Evolutionary conservation across 2,329 filamentous ascomycete genomes (phyloP), one percentile per base, ranked within the genome.

Genomic region (Fusarium circinatum): DNA sequence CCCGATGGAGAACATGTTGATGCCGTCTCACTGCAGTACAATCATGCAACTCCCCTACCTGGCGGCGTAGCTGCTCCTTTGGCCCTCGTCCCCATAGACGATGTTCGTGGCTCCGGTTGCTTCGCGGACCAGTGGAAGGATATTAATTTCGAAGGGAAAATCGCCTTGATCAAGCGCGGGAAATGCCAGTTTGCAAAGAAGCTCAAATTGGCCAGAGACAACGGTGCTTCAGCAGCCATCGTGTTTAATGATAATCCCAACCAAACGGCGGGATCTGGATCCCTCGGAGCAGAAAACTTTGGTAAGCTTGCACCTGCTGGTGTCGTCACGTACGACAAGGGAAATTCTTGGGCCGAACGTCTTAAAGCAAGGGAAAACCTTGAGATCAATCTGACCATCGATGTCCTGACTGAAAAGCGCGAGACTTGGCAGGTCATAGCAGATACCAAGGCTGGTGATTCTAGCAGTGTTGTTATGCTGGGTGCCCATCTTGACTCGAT

Each of bases 231-330:
- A 5, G 84, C 80, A 52, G 83, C 86, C 2, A 80, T 93, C 48
- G 84, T 93, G 60, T 92, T 90, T 81, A 89, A 93, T 84, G 90
- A 92, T 70, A 83, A 82, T 4, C 81, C 85, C 0, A 88, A 87
- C 5, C 71, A 75, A 12, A 54, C 62, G 32, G 76, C 82, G 9
- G 79, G 85, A 5, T 81, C 82, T 24, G 89, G 88, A 15, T 91
- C 89, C 1, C 83, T 92, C 2, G 85, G 86, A 17, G 82, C 82
- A 5, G 79, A 80, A 63, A 83, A 81, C 73, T 67, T 79, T 45
- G 80, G 80, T 34, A 75, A 76, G 26, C 74, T 83, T 20, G 75
- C 80, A 38, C 80, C 83, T 22, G 78, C 80, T 18, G 82, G 76
- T 15, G 77, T 83, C 17, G 77, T 84, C 48, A 77, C 76, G 8